These are phyloP conservation scores for Poa annua DNA, from an alignment of 176 grass and related monocot genomes.

Conservation along the genomic window DNA sequence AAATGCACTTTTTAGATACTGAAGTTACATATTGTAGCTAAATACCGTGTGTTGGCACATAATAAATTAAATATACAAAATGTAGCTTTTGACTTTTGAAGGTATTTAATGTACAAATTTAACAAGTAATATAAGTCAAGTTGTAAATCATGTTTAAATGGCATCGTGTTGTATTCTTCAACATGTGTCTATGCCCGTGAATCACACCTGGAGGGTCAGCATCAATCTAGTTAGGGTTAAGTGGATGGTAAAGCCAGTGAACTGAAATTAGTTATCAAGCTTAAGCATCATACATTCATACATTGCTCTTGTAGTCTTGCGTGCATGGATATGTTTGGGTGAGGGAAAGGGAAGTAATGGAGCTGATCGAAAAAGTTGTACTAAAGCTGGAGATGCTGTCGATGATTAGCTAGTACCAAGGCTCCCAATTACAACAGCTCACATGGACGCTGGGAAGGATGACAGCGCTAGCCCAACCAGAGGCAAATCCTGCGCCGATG, in stretches of 20 bases:
- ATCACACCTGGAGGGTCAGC: too few relatives aligned
- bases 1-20: too few relatives aligned
- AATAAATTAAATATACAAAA: too few relatives aligned
- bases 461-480: conserved; percentile 46
- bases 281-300: background rate
- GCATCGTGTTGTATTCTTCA: too few relatives aligned
- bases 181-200: too few relatives aligned
- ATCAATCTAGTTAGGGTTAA: too few relatives aligned
- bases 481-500: background rate
- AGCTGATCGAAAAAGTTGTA: background rate
- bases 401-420: background rate
- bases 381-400: conserved; percentile 21
- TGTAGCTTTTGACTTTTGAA: too few relatives aligned
- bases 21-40: too few relatives aligned
- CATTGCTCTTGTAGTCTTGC: background rate
- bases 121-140: too few relatives aligned
- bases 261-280: background rate
- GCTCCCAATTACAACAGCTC: conserved; percentile 37
- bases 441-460: conserved; percentile 38
- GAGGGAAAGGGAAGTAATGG: background rate
- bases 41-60: too few relatives aligned
- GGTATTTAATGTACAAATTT: too few relatives aligned
- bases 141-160: too few relatives aligned
- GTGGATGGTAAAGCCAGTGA: background rate
- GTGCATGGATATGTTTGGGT: background rate